A percentile compares a stretch with the other conserved stretches of the same genome.
These are phyloP conservation scores for Ogataea trehalophila DNA, from an alignment of 805 yeast genomes.

Conservation along the genomic window DNA sequence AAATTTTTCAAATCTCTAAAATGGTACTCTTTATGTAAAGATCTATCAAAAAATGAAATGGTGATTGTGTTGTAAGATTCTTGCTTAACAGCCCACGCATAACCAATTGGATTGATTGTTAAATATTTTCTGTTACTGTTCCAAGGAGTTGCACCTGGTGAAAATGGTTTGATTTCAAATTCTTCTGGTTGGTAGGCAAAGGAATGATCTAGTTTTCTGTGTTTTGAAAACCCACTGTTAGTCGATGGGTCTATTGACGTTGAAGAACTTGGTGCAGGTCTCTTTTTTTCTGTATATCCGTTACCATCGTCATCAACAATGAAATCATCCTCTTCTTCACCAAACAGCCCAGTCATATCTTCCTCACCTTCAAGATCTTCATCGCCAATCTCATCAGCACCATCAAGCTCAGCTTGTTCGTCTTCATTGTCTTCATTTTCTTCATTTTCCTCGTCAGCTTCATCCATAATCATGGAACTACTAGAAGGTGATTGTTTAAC, in stretches of 20 bases:
- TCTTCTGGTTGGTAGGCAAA: constrained; percentile 4
- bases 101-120: constrained; percentile 76
- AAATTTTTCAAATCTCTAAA: constrained; percentile 70
- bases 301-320: constrained; percentile 62
- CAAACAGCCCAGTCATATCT: constrained; percentile 28
- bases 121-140: constrained; percentile 62
- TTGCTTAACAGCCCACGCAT: constrained; percentile 70
- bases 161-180: constrained; percentile 54
- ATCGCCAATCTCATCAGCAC: constrained; percentile 17
- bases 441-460: constrained; percentile 13
- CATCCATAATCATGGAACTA: constrained; percentile 9
- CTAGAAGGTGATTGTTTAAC: constrained; percentile 2
- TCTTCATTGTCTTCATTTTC: constrained; percentile 10
- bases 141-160: constrained; percentile 91
- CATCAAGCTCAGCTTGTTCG: constrained; percentile 18
- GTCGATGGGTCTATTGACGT: not conserved
- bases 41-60: constrained; percentile 79
- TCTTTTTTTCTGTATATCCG: constrained; percentile 25
- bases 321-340: constrained; percentile 46
- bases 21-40: constrained; percentile 73
- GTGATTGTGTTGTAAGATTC: constrained; percentile 67
- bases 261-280: constrained; percentile 2
- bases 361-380: constrained; percentile 26
- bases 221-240: constrained; percentile 3
- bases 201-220: constrained; percentile 5